phyloP scores from a whole-genome alignment of 306 rosid species.

The Castanospermum australe region DNA sequence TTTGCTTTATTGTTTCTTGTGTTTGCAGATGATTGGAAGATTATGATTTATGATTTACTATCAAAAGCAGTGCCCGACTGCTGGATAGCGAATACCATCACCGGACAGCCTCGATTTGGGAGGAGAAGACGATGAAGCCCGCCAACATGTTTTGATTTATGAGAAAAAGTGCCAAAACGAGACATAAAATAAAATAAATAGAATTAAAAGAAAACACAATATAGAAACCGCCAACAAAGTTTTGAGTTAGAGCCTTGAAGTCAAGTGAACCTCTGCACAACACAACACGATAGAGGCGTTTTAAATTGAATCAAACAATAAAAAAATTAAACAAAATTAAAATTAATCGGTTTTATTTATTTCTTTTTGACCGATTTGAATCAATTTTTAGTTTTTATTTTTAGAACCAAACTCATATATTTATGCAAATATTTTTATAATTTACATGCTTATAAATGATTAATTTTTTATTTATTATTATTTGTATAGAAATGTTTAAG shows the following conservation, averaged over 20 bases:
- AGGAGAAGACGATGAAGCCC: background rate
- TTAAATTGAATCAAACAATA: too few species aligned
- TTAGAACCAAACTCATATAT: too few species aligned
- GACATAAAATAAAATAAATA: background rate
- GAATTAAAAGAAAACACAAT: too few species aligned
- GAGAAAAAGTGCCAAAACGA: background rate
- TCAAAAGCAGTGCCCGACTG: constrained; percentile 21
- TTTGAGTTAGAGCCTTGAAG: background rate
- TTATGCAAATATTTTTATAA: too few species aligned
- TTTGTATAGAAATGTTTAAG: too few species aligned
- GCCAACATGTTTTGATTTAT: background rate
- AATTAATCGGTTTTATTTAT: too few species aligned
- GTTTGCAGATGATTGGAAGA: background rate
- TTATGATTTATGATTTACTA: constrained; percentile 6
- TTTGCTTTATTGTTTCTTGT: background rate
- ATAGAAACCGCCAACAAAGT: background rate
- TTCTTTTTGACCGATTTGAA: too few species aligned
- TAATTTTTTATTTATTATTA: too few species aligned
- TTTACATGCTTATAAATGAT: too few species aligned
- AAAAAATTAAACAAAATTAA: too few species aligned
- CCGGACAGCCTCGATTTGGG: background rate
- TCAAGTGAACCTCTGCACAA: background rate
- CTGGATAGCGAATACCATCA: too few species aligned
- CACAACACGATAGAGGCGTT: background rate
- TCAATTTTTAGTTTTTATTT: too few species aligned